phyloP scores from a whole-genome alignment of 2,329 filamentous ascomycete species.

The Ceratocystis cubensis region DNA sequence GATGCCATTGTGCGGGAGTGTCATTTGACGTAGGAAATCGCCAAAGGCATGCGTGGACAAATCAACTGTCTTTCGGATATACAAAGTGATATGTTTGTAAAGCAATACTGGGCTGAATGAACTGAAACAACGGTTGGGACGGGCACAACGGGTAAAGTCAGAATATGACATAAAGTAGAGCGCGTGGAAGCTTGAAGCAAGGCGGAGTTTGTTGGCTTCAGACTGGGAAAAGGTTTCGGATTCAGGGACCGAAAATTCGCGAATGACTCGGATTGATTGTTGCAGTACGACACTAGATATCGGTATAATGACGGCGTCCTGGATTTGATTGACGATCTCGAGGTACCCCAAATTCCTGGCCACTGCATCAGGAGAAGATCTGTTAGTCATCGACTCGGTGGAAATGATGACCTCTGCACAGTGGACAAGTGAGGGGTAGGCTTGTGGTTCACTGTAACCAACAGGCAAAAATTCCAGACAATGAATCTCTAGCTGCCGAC shows the following conservation, averaged over 20 bases:
- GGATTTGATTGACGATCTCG: no score
- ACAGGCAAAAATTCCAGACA: slow-evolving; percentile 50
- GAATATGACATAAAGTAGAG: slow-evolving; percentile 61
- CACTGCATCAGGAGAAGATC: slow-evolving; percentile 57
- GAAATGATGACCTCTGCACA: slow-evolving; percentile 69
- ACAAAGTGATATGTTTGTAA: slow-evolving; percentile 34
- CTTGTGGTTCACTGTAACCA: slow-evolving; percentile 43
- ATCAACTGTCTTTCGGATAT: slow-evolving; percentile 69
- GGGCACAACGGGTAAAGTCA: slow-evolving; percentile 6
- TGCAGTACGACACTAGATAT: no score
- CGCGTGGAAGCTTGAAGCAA: slow-evolving; percentile 60
- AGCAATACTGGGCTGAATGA: slow-evolving; percentile 59
- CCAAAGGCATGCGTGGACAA: slow-evolving; percentile 63
- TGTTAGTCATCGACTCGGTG: slow-evolving; percentile 58
- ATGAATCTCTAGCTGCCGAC: slow-evolving; percentile 77
- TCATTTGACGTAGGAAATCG: slow-evolving; percentile 64
- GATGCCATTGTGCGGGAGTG: slow-evolving; percentile 57
- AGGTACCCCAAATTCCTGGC: slow-evolving; percentile 64
- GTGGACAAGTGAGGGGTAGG: slow-evolving; percentile 67
- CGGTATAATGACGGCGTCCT: no score
- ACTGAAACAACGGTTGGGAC: slow-evolving; percentile 26
- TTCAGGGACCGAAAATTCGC: slow-evolving; percentile 62
- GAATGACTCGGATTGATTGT: slow-evolving; percentile 51
- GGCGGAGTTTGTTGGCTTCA: slow-evolving; percentile 63
- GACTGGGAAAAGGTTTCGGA: slow-evolving; percentile 48